These are phyloP conservation scores for Davidsoniella neocaledoniae DNA, from an alignment of 2,329 filamentous ascomycete species.

Conservation along the genomic window DNA sequence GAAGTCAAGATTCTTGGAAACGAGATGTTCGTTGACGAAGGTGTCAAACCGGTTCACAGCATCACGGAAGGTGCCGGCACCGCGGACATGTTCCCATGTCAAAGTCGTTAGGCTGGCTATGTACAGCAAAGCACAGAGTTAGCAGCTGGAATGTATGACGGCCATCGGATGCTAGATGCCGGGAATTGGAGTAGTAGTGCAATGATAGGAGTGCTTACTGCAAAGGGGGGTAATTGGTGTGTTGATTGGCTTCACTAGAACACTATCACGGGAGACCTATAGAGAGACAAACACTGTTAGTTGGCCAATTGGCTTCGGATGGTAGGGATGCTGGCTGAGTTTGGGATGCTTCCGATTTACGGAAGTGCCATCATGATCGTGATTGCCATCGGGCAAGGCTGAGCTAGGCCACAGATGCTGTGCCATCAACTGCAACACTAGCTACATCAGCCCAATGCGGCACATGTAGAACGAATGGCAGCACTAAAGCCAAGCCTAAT, in stretches of 20 bases:
- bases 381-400: background rate
- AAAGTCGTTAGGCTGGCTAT: conserved; percentile 87
- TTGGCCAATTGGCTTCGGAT: background rate
- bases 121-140: conserved; percentile 7
- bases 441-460: too few relatives aligned
- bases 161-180: background rate
- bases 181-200: conserved; percentile 1
- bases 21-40: conserved; percentile 82
- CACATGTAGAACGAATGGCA: too few relatives aligned
- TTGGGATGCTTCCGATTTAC: background rate
- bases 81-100: conserved; percentile 97
- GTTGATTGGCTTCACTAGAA: conserved; percentile 95
- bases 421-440: too few relatives aligned
- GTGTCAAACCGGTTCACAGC: conserved; percentile 88
- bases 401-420: too few relatives aligned
- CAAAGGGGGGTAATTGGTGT: conserved; percentile 96
- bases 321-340: background rate
- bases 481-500: too few relatives aligned
- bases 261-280: conserved; percentile 84
- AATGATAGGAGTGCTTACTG: conserved; percentile 43
- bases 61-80: conserved; percentile 92
- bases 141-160: background rate
- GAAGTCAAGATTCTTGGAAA: conserved; percentile 84
- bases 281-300: background rate
- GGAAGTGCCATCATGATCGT: background rate